phyloP scores from a whole-genome alignment of 2,329 filamentous ascomycete species.

The Chaetomiaceae sp. region DNA sequence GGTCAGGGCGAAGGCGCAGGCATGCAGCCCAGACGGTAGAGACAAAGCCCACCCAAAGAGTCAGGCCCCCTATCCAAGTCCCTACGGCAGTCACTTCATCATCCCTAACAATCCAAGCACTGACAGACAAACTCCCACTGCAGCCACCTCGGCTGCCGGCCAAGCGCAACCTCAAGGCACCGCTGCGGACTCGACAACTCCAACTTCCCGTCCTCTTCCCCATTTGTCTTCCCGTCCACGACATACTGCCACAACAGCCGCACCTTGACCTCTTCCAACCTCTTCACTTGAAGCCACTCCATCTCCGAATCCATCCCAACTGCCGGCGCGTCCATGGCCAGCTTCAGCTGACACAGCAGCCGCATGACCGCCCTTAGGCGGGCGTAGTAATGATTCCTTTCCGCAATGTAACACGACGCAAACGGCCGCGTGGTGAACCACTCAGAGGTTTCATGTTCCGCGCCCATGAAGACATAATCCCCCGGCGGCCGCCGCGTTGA shows the following conservation, averaged over 20 bases:
- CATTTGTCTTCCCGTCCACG: background rate
- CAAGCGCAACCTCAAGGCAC: slow-evolving; percentile 10
- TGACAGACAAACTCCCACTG: slow-evolving; percentile 17
- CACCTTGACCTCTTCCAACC: background rate
- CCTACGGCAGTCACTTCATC: background rate
- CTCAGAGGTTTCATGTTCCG: background rate
- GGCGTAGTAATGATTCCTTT: background rate
- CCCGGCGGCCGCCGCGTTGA: too few species aligned
- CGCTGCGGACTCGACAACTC: slow-evolving; percentile 6
- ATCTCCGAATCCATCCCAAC: background rate
- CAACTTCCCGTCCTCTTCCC: too few species aligned
- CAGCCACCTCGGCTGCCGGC: slow-evolving; percentile 5
- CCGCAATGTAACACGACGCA: slow-evolving; percentile 6
- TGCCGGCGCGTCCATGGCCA: slow-evolving; percentile 6
- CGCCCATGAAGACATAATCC: background rate
- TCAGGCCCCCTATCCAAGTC: too few species aligned
- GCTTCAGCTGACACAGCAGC: slow-evolving; percentile 4
- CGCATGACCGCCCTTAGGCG: slow-evolving; percentile 1
- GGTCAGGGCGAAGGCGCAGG: too few species aligned
- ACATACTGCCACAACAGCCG: slow-evolving; percentile 6
- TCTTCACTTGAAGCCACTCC: background rate
- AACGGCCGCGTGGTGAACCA: slow-evolving; percentile 7
- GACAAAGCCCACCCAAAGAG: too few species aligned
- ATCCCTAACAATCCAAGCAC: slow-evolving; percentile 2
- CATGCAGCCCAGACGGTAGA: too few species aligned